Evolutionary conservation across 306 rosid genomes (phyloP).

Genomic region (Acacia confusa): DNA sequence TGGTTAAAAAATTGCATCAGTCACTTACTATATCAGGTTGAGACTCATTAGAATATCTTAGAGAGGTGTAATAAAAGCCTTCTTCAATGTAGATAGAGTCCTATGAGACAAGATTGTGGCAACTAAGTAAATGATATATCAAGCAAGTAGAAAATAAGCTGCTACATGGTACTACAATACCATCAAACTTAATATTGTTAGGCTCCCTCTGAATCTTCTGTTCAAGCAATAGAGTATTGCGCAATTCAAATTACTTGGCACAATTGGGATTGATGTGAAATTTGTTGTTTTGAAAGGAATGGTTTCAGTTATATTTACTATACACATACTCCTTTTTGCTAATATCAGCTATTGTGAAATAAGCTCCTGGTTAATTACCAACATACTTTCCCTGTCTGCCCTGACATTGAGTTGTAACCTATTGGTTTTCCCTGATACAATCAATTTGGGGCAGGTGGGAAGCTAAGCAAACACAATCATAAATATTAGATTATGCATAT

Average conservation of each 20-base stretch:
- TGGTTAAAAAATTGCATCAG: not conserved
- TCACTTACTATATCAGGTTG: slow-evolving; percentile 15
- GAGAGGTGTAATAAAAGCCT: slow-evolving; percentile 17
- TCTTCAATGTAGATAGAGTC: slow-evolving; percentile 20
- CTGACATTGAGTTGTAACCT: not conserved
- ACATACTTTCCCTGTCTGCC: not conserved
- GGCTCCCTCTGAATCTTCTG: slow-evolving; percentile 62
- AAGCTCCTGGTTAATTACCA: not conserved
- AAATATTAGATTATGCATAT: not conserved
- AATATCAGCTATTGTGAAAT: not conserved
- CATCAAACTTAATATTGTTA: slow-evolving; percentile 63
- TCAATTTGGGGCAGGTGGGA: not conserved
- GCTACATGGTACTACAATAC: slow-evolving; percentile 91
- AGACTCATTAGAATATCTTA: slow-evolving; percentile 18
- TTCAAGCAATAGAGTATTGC: slow-evolving; percentile 27
- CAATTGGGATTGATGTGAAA: not conserved
- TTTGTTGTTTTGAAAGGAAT: not conserved
- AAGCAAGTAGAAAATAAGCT: slow-evolving; percentile 56
- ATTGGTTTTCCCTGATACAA: not conserved
- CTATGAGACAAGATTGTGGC: not conserved
- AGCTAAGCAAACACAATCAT: not conserved
- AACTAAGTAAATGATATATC: slow-evolving; percentile 26
- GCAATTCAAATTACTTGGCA: slow-evolving; percentile 15
- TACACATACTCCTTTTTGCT: not conserved
- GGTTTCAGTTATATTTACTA: not conserved